Evolutionary conservation across 2,329 filamentous ascomycete species (phyloP).

Genomic region (Trichoderma sp.): DNA sequence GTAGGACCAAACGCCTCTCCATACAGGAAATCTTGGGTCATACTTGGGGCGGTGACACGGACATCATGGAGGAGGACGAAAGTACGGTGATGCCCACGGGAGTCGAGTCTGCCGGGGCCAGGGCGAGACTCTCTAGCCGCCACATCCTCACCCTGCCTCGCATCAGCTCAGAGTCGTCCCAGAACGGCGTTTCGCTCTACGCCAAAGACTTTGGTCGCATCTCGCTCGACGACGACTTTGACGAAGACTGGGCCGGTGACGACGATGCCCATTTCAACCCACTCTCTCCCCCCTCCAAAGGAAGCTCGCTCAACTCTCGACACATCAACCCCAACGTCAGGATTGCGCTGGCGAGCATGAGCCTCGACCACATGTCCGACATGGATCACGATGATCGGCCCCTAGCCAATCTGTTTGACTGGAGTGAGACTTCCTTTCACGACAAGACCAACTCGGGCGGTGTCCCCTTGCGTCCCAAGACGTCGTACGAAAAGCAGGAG

Average conservation of each 20-base stretch:
- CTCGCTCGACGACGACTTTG: slow-evolving; percentile 60
- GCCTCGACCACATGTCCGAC: slow-evolving; percentile 41
- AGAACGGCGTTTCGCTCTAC: slow-evolving; percentile 34
- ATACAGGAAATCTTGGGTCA: slow-evolving; percentile 58
- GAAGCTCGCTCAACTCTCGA: slow-evolving; percentile 51
- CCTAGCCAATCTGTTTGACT: slow-evolving; percentile 72
- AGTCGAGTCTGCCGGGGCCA: slow-evolving; percentile 31
- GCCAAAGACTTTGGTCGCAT: slow-evolving; percentile 46
- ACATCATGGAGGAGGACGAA: slow-evolving; percentile 63
- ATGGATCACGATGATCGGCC: slow-evolving; percentile 44
- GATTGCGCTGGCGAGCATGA: slow-evolving; percentile 52
- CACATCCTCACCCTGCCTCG: slow-evolving; percentile 24
- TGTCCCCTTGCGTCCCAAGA: slow-evolving; percentile 64
- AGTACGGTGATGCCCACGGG: slow-evolving; percentile 50
- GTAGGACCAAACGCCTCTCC: slow-evolving; percentile 53
- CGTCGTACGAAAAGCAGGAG: slow-evolving; percentile 73
- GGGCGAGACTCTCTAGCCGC: slow-evolving; percentile 20
- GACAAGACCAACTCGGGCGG: slow-evolving; percentile 60
- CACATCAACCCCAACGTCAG: slow-evolving; percentile 53
- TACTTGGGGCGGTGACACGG: slow-evolving; percentile 52
- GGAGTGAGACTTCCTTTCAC: slow-evolving; percentile 63
- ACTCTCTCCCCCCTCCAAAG: slow-evolving; percentile 54
- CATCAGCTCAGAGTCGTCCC: slow-evolving; percentile 31
- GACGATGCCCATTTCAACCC: slow-evolving; percentile 53
- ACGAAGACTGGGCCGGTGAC: slow-evolving; percentile 59